Conservation (phyloP, 768 basidiomycete species). For the Hemileccinum impolitum region DNA sequence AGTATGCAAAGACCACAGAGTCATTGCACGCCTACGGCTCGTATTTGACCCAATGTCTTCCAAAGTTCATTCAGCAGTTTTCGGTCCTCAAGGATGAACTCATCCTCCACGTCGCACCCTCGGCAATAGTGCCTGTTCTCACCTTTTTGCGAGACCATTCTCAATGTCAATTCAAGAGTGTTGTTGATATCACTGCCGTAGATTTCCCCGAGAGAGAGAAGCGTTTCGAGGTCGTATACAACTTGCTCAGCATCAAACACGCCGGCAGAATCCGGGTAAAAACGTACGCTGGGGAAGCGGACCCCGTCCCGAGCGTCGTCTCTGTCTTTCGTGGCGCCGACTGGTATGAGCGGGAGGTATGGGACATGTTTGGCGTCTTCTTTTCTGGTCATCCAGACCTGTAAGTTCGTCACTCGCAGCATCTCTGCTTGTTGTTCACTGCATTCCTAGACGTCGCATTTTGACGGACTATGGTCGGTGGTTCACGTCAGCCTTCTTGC, state of each 20-base stretch:
- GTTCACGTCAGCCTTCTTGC: background rate
- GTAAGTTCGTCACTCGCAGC: constrained; percentile 43
- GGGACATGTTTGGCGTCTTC: constrained; percentile 97
- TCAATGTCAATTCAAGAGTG: constrained; percentile 89
- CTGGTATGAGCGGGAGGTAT: constrained; percentile 98
- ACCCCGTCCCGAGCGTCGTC: constrained; percentile 81
- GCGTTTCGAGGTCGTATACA: constrained; percentile 96
- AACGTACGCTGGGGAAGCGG: constrained; percentile 92
- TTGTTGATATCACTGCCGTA: constrained; percentile 93
- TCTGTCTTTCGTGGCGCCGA: constrained; percentile 88
- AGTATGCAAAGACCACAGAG: constrained; percentile 70
- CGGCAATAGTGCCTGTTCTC: constrained; percentile 77
- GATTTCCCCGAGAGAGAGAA: constrained; percentile 93
- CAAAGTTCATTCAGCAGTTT: constrained; percentile 98
- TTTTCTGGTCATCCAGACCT: constrained; percentile 96
- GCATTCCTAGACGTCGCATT: constrained; percentile 73
- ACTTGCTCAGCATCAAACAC: constrained; percentile 77
- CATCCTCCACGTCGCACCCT: constrained; percentile 81
- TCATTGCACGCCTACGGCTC: constrained; percentile 89
- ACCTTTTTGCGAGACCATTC: constrained; percentile 94
- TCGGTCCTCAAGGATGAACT: constrained; percentile 96
- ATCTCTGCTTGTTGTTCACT: constrained; percentile 14
- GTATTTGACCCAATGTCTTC: constrained; percentile 88
- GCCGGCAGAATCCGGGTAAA: constrained; percentile 91
- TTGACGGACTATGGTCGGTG: constrained; percentile 90